phyloP scores from a whole-genome alignment of 768 basidiomycete species.

The button mushroom (Agaricus bisporus) region DNA sequence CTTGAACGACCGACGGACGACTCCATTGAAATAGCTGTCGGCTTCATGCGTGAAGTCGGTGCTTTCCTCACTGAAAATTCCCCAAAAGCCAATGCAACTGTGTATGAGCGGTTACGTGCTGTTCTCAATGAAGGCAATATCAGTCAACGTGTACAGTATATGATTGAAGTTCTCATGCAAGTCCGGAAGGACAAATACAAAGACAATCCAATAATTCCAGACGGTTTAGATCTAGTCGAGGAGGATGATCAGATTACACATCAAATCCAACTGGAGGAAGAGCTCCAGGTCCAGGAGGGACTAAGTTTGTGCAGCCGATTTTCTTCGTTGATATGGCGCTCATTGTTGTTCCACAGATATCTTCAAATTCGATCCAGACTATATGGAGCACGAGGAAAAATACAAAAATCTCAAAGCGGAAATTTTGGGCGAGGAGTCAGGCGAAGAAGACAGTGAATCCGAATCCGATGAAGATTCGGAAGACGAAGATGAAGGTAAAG shows the following conservation, averaged over 20 bases:
- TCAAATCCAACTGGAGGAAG: constrained; percentile 86
- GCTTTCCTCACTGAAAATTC: constrained; percentile 91
- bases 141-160: constrained; percentile 96
- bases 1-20: constrained; percentile 96
- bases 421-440: constrained; percentile 87
- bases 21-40: constrained; percentile 97
- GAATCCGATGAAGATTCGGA: constrained; percentile 62
- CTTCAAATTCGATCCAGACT: constrained; percentile 91
- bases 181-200: constrained; percentile 99
- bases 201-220: constrained; percentile 92
- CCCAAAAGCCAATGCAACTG: constrained; percentile 90
- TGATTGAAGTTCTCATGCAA: constrained; percentile 99
- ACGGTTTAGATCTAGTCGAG: constrained; percentile 93
- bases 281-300: constrained; percentile 90
- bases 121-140: constrained; percentile 94
- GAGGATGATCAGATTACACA: constrained; percentile 99
- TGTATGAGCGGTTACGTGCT: constrained; percentile 95
- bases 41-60: constrained; percentile 96
- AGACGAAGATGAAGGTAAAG: constrained; percentile 45
- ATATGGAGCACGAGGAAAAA: constrained; percentile 87
- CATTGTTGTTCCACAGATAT: constrained; percentile 51
- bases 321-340: neutral
- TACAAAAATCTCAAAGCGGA: constrained; percentile 89
- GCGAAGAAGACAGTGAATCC: constrained; percentile 57
- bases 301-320: constrained; percentile 59